Percentiles rank a stretch among this genome's conserved stretches.
These are phyloP conservation scores for Lentinula lateritia DNA, from an alignment of 768 basidiomycete species.

Conservation along the genomic window DNA sequence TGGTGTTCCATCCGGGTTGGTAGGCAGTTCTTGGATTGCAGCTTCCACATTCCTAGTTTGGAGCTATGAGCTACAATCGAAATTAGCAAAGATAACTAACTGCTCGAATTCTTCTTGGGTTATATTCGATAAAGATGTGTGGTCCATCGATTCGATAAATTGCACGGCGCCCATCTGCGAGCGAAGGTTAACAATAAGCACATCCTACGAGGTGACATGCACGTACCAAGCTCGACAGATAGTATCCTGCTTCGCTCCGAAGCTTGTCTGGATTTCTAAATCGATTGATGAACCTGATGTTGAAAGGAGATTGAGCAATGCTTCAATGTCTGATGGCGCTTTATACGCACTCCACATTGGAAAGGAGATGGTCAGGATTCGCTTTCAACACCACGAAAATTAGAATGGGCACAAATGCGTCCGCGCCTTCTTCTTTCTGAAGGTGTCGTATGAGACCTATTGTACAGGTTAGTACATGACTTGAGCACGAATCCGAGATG, in stretches of 20 bases:
- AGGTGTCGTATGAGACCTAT: slow-evolving; percentile 87
- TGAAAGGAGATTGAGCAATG: background rate
- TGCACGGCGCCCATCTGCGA: slow-evolving; percentile 90
- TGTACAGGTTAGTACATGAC: slow-evolving; percentile 3
- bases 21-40: slow-evolving; percentile 44
- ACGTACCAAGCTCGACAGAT: slow-evolving; percentile 88
- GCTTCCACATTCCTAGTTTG: slow-evolving; percentile 43
- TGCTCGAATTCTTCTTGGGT: slow-evolving; percentile 89
- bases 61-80: background rate
- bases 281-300: slow-evolving; percentile 82
- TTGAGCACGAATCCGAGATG: background rate
- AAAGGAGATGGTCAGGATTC: slow-evolving; percentile 90
- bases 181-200: background rate
- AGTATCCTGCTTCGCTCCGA: slow-evolving; percentile 95
- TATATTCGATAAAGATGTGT: slow-evolving; percentile 90
- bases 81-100: slow-evolving; percentile 27
- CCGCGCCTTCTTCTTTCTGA: slow-evolving; percentile 81
- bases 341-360: slow-evolving; percentile 82
- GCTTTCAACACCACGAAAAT: slow-evolving; percentile 92
- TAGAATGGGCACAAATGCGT: slow-evolving; percentile 90
- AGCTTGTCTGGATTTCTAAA: slow-evolving; percentile 88
- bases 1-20: slow-evolving; percentile 16
- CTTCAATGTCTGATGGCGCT: background rate
- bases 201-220: background rate
- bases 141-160: slow-evolving; percentile 98